Evolutionary conservation across 2,329 filamentous ascomycete genomes (phyloP), one percentile per base, ranked within the genome.

Genomic region (Ceratocystis smalleyi): DNA sequence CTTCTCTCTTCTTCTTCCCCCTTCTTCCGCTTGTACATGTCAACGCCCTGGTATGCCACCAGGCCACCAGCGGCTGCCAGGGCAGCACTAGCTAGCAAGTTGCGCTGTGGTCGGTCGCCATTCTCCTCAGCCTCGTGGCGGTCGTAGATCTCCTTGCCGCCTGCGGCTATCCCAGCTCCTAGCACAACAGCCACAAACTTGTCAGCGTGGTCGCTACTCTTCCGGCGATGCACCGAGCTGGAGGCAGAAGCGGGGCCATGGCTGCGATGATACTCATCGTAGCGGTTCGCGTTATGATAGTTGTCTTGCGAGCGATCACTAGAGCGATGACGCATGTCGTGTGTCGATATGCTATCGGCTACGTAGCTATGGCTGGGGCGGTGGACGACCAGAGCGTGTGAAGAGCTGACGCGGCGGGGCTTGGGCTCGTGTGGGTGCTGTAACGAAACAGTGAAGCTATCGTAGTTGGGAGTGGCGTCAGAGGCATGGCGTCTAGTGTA

Each of bases 111-210:
- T 55, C 65, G 59, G 0, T 80, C 76, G 62, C 68, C 69, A 64
- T 77, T 75, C 2, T 81, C 77, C 64, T 79, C 72, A 67, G 78
- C 82, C 69, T 85, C 81, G 68, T 76, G 80, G 67, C 83, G 83
- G 69, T 87, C 83, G 71, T 79, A 86, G 3, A 86, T 73, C 71
- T 87, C 84, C 73, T 87, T 86, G 61, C 82, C 82, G 61, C 83
- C 83, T 8, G 83, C 81, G n/a, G 82, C 81, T 24, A 86, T 73
- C 40, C 83, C 81, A 62, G 83, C 84, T 51, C 84, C 84, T 43
- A 82, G 80, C 43, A 86, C 78, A n/a, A 82, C 84, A 24, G 83
- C 83, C 59, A 85, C 78, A 68, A 86, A 83, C 73, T 85, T 85
- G 68, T 86, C 80, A 69, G 86, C 81, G 73, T 84, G 82, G 67